Evolutionary conservation across 1,139 yeast species (phyloP), one percentile per base, ranked within the genome.

Genomic region (Nakaseomyces sp.): DNA sequence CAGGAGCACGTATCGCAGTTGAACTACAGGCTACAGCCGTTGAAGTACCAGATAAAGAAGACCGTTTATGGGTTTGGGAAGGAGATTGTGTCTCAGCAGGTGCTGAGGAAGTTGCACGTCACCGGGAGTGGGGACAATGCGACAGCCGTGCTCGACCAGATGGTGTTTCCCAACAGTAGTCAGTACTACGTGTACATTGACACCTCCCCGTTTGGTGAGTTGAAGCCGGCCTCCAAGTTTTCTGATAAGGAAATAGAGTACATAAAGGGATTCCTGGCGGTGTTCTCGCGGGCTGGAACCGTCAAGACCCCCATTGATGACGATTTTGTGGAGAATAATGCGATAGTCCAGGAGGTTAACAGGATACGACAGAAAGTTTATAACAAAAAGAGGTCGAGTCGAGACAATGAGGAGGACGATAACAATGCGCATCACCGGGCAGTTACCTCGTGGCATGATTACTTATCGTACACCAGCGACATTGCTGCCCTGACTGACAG

Each of bases 121-220:
- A 18, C 13, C 20, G 36, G 12, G 6, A 17, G 36, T 8, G 40
- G 17, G 16, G 35, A 18, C 6, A 31, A 32, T 16, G 26, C 22
- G 13, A 22, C 20, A 6, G 25, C 26, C 15, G 44, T 16, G 25
- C 28, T 35, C 13, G 32, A 28, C 16, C 26, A 37, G 8, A 29
- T 35, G 17, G 30, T 13, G 2, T 37, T 53, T 15, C 55, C 56
- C 1, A 41, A 38, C 16, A 53, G 51, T 38, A 53, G 45, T 25
- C 48, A 52, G 38, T 58, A 50, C 43, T 60, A 55, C 39, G 57
- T 58, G 16, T 58, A 59, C 38, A 47, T 54, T 6, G 59, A 60
- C 45, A 33, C 45, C 15, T 49, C 45, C 20, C 50, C 57, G 6
- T 51, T 47, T 15, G 53, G 50, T 4, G 63, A 59, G 37, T 50